Conservation (phyloP, 2,329 filamentous ascomycete species). For the Colletotrichum sp. region DNA sequence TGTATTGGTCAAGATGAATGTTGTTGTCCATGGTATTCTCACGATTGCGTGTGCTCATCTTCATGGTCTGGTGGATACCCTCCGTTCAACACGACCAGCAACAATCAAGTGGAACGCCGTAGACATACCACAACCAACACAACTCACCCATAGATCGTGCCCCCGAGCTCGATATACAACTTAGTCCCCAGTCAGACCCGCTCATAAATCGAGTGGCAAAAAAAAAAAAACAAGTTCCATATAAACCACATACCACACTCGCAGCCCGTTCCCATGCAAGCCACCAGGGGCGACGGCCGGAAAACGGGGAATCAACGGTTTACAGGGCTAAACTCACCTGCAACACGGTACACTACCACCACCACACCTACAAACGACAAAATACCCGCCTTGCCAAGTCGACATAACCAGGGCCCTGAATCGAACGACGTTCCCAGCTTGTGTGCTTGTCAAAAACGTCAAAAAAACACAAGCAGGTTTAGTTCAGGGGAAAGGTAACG, state of each 20-base stretch:
- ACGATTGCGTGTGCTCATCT: not conserved
- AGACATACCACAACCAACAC: not conserved
- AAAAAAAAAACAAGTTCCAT: not conserved
- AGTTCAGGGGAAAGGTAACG: not conserved
- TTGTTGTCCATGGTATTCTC: not conserved
- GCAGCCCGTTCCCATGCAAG: not conserved
- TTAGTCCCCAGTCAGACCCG: not conserved
- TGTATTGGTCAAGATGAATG: too few species aligned
- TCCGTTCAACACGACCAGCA: too few species aligned
- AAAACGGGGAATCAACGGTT: not conserved
- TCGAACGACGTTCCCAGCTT: not conserved
- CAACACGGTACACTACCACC: not conserved
- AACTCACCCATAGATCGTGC: not conserved
- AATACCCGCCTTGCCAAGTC: not conserved
- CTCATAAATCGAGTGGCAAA: not conserved
- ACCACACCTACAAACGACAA: not conserved
- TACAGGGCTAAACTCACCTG: not conserved
- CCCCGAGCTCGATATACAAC: not conserved
- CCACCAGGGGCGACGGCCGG: not conserved
- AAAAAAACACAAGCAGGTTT: not conserved
- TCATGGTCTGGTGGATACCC: too few species aligned
- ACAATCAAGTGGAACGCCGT: too few species aligned
- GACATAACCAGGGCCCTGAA: not conserved
- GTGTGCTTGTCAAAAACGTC: not conserved
- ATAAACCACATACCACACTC: not conserved